Evolutionary conservation across 2,329 filamentous ascomycete species (phyloP).

Genomic region (Epicoccum nigrum): DNA sequence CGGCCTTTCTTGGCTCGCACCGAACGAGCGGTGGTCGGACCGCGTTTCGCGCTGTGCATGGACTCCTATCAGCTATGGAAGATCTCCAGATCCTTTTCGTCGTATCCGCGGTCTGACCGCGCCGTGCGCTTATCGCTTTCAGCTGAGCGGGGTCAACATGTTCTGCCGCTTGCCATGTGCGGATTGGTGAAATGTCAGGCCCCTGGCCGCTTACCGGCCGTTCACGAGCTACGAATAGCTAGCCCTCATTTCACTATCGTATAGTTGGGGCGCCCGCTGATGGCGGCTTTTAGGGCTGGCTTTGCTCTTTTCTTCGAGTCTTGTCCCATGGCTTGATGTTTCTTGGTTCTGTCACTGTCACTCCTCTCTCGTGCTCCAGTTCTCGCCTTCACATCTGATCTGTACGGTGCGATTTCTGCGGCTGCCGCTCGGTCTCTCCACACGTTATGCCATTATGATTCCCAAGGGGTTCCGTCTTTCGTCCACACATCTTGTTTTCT

Average conservation of each 20-base stretch:
- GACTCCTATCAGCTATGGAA: conserved; percentile 23
- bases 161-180: conserved; percentile 21
- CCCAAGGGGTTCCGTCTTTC: conserved; percentile 37
- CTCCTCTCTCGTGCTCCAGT: conserved; percentile 9
- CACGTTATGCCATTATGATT: conserved; percentile 43
- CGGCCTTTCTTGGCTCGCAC: conserved; percentile 6
- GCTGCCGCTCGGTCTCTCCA: conserved; percentile 17
- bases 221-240: conserved; percentile 23
- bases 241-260: conserved; percentile 22
- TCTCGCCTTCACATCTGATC: conserved; percentile 13
- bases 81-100: conserved; percentile 23
- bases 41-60: conserved; percentile 17
- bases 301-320: conserved; percentile 22
- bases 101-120: conserved; percentile 21
- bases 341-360: conserved; percentile 21
- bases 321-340: conserved; percentile 25
- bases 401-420: conserved; percentile 2
- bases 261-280: conserved; percentile 13
- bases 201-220: conserved; percentile 23
- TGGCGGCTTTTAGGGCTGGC: conserved; percentile 15
- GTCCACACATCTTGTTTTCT: conserved; percentile 36
- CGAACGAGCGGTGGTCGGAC: conserved; percentile 19
- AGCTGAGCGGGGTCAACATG: conserved; percentile 7
- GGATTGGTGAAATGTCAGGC: conserved; percentile 19
- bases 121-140: conserved; percentile 25